phyloP scores from a whole-genome alignment of 176 grass and related monocot species.

The Phoenix roebelenii region DNA sequence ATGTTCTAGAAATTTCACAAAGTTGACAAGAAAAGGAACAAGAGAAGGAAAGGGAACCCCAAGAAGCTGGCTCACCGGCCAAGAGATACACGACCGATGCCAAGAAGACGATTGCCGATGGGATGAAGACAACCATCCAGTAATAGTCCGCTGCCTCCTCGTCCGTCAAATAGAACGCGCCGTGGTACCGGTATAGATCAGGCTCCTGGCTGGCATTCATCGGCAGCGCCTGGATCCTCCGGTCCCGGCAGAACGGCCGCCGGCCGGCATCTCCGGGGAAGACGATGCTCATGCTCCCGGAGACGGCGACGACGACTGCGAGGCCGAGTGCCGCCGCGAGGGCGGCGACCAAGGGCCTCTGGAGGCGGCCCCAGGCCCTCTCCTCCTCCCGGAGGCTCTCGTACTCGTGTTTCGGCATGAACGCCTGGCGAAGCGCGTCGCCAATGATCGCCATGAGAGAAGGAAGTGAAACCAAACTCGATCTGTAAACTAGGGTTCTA shows the following conservation, averaged over 20 bases:
- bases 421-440: constrained; percentile 79
- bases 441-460: constrained; percentile 45
- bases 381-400: constrained; percentile 61
- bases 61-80: constrained; percentile 33
- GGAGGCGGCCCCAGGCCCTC: constrained; percentile 43
- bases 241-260: constrained; percentile 82
- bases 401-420: constrained; percentile 65
- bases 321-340: constrained; percentile 32
- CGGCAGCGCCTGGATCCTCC: constrained; percentile 65
- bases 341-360: constrained; percentile 36
- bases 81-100: constrained; percentile 54
- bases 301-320: constrained; percentile 28
- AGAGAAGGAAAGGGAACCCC: no score
- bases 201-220: constrained; percentile 55
- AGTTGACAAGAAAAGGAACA: not conserved
- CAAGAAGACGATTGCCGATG: constrained; percentile 49
- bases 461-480: no score
- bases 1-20: no score
- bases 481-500: no score
- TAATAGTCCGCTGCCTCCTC: constrained; percentile 88
- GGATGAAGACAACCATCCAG: constrained; percentile 91
- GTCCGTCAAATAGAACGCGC: constrained; percentile 79
- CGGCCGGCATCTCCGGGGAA: constrained; percentile 59
- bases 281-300: constrained; percentile 71
- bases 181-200: constrained; percentile 61